Evolutionary conservation across 768 basidiomycete genomes (phyloP), one percentile per base, ranked within the genome.

Genomic region (Inosperma sp.): DNA sequence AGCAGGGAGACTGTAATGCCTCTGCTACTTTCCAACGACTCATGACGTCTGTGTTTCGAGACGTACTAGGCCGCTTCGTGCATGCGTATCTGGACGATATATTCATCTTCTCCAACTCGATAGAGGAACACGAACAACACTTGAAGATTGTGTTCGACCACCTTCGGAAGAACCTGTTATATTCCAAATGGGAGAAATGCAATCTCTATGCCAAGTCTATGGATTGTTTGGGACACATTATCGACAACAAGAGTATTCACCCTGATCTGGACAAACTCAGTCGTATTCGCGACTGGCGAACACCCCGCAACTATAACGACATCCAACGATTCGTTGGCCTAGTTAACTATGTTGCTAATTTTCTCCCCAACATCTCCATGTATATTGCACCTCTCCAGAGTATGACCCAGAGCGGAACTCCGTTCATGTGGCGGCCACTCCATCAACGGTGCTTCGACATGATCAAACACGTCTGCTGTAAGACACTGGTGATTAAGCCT

Each of bases 21-120:
- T 74, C 72, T 0, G 61, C 72, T 0, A 80, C 75, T 0, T 80
- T 75, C 47, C 77, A 80, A 47, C 31, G 65, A 0, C 53, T 79
- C 0, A 76, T 78, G 69, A 75, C 64, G 0, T 23, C 51, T 2
- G 64, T 77, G n/a, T 74, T 79, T 39, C 51, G 62, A 1, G 64
- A 72, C 1, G 42, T 57, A 14, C 68, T 78, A 3, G 71, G 73
- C 0, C 19, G 34, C 7, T 75, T 71, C 48, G 26, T 77, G 7
- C 68, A 77, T 37, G 64, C 72, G 2, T 78, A 76, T 49, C 55
- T 78, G 0, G 74, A 78, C 49, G 71, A 78, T 54, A 66, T 77
- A 3, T 70, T 76, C 36, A 59, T 76, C 0, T 76, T 54, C 52
- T 70, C 67, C 0, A 51, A 69, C 13, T 56, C 65, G 0, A 53